Base-by-base conservation (phyloP, 306 rosid species). In the Malus orientalis region DNA sequence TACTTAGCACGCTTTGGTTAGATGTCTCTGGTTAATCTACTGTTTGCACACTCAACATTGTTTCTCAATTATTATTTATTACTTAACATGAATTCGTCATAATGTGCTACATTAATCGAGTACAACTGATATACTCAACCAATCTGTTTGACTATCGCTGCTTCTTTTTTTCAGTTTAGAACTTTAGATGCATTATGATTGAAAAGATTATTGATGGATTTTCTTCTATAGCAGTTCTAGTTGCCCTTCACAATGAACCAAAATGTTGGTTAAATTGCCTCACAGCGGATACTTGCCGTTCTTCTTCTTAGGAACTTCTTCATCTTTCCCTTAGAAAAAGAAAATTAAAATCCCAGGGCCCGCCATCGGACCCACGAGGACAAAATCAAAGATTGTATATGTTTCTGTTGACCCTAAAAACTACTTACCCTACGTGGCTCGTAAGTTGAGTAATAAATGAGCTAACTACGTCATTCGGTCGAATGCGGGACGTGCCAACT, bases 311-410 rank as follows among this genome's bases (percentile, higher is more conserved):
- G 19, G 8, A 49, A 19, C 20, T 49, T 47, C 54, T 47, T 49
- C 55, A 49, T 49, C 20, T 15, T 15, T 15, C 55, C 55, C 55
- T 49, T 18, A 49, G 55, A 49, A 49, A 49, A 49, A 49, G 55
- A 49, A 49, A 49, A 49, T 4, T 4, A 49, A 15, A 16, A 49
- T 49, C 55, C 55, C 1, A 49, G 8, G 55, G 2, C 2, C 20
- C 0, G 1, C 19, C 55, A 83, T 92, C 67, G 93, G 93, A 81
- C 69, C 88, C 44, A 64, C 87, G 53, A 88, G 97, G 81, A 89
- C 98, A 33, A 97, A 92, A 73, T 89, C 96, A 8, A 95, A 91
- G 83, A 92, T 95, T 97, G 96, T 95, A 88, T 51, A 74, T 67
- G 63, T 78, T 71, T 30, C 13, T 36, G 0, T 36, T 36, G 38